phyloP scores from a whole-genome alignment of 2,329 filamentous ascomycete genomes.

The Neofusicoccum umdonicola region DNA sequence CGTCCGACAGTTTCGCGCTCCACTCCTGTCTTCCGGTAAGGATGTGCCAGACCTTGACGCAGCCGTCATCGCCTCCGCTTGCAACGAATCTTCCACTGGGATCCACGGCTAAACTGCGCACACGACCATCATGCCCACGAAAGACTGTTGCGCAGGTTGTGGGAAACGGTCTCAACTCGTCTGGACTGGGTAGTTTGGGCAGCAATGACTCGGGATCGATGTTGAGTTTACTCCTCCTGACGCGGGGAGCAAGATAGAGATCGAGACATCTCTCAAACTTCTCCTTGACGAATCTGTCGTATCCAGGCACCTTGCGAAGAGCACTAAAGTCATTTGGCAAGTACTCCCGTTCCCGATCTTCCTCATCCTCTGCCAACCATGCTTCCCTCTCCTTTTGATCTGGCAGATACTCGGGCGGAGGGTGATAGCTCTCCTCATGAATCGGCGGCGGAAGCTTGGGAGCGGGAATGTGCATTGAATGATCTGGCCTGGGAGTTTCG shows the following conservation, averaged over 20 bases:
- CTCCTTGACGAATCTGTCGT: slow-evolving; percentile 87
- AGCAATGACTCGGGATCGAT: slow-evolving; percentile 92
- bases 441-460: slow-evolving; percentile 91
- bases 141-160: slow-evolving; percentile 86
- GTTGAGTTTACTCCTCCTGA: slow-evolving; percentile 90
- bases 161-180: slow-evolving; percentile 92
- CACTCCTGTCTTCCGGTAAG: slow-evolving; percentile 83
- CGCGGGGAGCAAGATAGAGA: slow-evolving; percentile 87
- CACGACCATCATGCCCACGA: slow-evolving; percentile 81
- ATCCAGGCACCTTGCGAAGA: slow-evolving; percentile 87
- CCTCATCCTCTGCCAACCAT: slow-evolving; percentile 84
- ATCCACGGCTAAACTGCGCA: slow-evolving; percentile 80
- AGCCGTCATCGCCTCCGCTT: slow-evolving; percentile 91
- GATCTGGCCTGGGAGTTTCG: slow-evolving; percentile 75
- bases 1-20: slow-evolving; percentile 73
- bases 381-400: slow-evolving; percentile 76
- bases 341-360: slow-evolving; percentile 88
- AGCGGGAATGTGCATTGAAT: slow-evolving; percentile 91
- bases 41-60: slow-evolving; percentile 85
- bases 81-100: slow-evolving; percentile 83
- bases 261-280: slow-evolving; percentile 94
- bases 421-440: slow-evolving; percentile 95
- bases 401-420: slow-evolving; percentile 89
- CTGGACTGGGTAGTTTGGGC: slow-evolving; percentile 87
- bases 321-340: slow-evolving; percentile 79